Base-by-base conservation (phyloP, 2,329 filamentous ascomycete species). In the Exophiala dermatitidis region DNA sequence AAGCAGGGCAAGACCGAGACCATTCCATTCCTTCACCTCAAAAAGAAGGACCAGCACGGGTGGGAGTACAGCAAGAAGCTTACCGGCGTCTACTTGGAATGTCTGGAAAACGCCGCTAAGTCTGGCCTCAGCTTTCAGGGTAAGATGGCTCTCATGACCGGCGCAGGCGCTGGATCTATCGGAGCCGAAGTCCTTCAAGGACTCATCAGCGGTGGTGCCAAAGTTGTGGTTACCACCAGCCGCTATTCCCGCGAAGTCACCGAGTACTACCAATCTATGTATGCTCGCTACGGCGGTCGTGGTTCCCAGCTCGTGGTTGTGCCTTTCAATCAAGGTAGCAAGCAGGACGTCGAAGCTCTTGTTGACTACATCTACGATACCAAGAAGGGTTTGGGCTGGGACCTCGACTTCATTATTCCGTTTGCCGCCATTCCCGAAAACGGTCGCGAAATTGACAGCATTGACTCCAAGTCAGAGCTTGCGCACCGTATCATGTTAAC, bases 61-160 rank as follows among this genome's bases (percentile, higher is more conserved):
- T 98, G 93, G 93, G 90, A 97, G 67, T 98, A 97, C 77, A 97
- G 89, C 82, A 98, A 97, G 81, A 96, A 94, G 77, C 81, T 98
- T 53, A 97, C 93, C 28, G 87, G 88, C 53, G 73, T 90, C 63
- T 98, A 98, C 69, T 82, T 98, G 33, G 89, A 96, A 68, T 90
- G 89, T 58, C 74, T 98, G 32, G 90, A 95, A 74, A 82, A 90
- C 59, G 90, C 90, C 61, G 93, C 93, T 60, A 86, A 84, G 65
- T 78, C 82, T 52, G 93, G 93, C 70, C 84, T 98, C 55, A 93
- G 84, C 44, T 98, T 95, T 77, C 82, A 90, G 68, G 89, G 87
- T 74, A 97, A 96, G 78, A 88, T 97, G 67, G 91, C 87, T 45
- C 81, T 98, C 62, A 98, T 98, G 90, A 98, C 93, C 58, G 93